Conservation (phyloP, 1,284 basidiomycete genomes). For the Ceratobasidium papillatum region DNA sequence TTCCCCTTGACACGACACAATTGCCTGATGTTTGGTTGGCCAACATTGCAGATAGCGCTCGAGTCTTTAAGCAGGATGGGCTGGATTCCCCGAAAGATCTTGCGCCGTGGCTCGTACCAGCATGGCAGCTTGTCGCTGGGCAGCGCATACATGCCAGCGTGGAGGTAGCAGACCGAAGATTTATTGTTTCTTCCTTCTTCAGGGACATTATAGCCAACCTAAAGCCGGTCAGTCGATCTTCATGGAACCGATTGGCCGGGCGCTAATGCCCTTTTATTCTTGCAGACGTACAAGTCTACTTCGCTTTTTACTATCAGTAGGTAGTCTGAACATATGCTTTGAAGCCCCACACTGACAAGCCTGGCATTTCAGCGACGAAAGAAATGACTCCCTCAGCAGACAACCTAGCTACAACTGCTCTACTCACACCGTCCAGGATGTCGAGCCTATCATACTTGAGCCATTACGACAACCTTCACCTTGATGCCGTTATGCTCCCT, state of each 20-base stretch:
- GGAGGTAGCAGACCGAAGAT: neutral
- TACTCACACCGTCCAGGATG: neutral
- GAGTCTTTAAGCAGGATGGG: neutral
- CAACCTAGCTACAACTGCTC: neutral
- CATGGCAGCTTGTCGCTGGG: constrained; percentile 6
- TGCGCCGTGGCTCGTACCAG: neutral
- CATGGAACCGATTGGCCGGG: too few species aligned
- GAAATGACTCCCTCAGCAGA: neutral
- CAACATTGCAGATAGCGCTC: neutral
- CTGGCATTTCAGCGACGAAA: neutral
- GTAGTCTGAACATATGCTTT: neutral
- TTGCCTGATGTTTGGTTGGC: constrained; percentile 11
- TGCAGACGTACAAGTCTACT: neutral
- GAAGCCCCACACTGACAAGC: neutral
- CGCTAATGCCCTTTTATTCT: too few species aligned
- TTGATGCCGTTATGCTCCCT: too few species aligned
- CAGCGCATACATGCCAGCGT: neutral
- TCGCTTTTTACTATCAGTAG: constrained; percentile 1
- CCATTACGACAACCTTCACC: neutral
- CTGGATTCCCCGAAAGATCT: neutral
- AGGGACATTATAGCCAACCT: constrained; percentile 5
- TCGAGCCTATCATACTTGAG: neutral
- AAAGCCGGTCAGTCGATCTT: neutral
- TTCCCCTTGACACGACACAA: neutral
- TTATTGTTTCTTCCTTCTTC: neutral